Conservation (phyloP, 2,329 filamentous ascomycete genomes). For the Talaromyces sp. region DNA sequence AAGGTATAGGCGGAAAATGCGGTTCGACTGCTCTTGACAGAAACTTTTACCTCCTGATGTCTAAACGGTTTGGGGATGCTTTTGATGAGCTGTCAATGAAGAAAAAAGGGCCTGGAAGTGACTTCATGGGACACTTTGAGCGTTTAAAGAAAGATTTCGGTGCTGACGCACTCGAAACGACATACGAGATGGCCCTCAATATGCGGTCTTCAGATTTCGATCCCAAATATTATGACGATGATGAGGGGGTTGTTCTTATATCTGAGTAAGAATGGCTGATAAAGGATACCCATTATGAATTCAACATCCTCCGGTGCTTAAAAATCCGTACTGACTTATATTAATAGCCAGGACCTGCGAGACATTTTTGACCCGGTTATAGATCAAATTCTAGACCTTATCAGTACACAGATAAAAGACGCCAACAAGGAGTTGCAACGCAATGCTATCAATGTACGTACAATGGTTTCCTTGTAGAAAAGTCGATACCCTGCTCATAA, state of each 20-base stretch:
- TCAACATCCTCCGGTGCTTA: no score
- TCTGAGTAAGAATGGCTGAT: neutral
- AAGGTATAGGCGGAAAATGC: slow-evolving; percentile 29
- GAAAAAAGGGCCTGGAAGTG: slow-evolving; percentile 23
- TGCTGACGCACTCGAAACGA: neutral
- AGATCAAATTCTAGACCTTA: slow-evolving; percentile 1
- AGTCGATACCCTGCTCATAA: neutral
- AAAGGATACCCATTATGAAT: no score
- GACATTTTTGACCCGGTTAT: slow-evolving; percentile 3
- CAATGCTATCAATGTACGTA: neutral
- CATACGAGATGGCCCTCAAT: neutral
- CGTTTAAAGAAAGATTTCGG: slow-evolving; percentile 25
- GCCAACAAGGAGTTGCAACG: neutral
- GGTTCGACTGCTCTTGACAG: slow-evolving; percentile 31
- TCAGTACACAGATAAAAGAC: slow-evolving; percentile 1
- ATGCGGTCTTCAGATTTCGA: neutral
- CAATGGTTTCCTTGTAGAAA: no score
- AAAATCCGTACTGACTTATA: neutral
- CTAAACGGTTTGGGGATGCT: slow-evolving; percentile 20
- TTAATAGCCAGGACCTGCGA: neutral
- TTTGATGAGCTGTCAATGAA: slow-evolving; percentile 21
- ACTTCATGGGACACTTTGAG: slow-evolving; percentile 32
- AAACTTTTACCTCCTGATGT: slow-evolving; percentile 26
- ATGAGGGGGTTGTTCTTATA: neutral
- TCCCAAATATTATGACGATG: neutral